These are phyloP conservation scores for Tuber melanosporum DNA, from an alignment of 495 filamentous ascomycete species.

Conservation along the genomic window DNA sequence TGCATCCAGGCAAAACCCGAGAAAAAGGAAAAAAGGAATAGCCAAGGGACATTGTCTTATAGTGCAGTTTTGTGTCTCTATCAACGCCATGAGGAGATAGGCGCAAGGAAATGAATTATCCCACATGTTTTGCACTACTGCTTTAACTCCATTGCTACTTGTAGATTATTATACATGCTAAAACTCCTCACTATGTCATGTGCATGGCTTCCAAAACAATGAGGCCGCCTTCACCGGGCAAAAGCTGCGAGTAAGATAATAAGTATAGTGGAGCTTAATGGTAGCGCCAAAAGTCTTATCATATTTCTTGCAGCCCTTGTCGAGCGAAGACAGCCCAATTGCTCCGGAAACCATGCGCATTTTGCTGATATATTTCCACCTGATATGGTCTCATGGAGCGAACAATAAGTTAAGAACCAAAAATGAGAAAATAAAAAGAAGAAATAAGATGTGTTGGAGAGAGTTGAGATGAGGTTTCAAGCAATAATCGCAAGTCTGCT, in stretches of 20 bases:
- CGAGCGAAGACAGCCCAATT: neutral
- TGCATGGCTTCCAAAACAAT: neutral
- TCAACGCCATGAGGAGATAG: neutral
- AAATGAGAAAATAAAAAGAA: neutral
- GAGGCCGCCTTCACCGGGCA: neutral
- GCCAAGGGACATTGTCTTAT: neutral
- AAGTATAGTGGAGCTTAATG: neutral
- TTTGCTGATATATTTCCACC: neutral
- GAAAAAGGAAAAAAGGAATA: neutral
- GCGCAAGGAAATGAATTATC: neutral
- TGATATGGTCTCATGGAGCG: neutral
- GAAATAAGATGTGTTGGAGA: neutral
- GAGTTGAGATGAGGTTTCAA: neutral
- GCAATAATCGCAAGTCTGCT: conserved; percentile 5
- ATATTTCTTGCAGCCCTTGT: neutral
- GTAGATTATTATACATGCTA: neutral
- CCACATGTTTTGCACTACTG: neutral
- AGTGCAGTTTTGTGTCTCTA: neutral
- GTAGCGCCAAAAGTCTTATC: neutral
- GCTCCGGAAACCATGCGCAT: neutral
- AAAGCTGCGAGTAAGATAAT: neutral
- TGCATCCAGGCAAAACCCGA: neutral
- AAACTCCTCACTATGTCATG: neutral
- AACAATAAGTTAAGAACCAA: neutral
- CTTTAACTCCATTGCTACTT: neutral